These are phyloP conservation scores for Yarrowia porcina DNA, from an alignment of 805 yeast species.

Conservation along the genomic window DNA sequence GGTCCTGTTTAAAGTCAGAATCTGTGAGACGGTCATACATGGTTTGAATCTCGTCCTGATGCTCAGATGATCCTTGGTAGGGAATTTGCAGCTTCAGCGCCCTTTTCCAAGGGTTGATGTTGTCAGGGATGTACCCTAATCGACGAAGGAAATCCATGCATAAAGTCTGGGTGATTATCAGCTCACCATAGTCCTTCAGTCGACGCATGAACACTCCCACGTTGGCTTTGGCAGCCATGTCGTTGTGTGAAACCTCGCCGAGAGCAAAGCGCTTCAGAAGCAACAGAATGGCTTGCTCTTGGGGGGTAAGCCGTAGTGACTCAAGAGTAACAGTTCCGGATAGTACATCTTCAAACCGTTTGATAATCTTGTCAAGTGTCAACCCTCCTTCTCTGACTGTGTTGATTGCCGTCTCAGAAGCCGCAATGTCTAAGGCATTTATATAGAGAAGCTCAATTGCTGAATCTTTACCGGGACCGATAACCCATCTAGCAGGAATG, in stretches of 20 bases:
- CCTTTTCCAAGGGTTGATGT: constrained; percentile 8
- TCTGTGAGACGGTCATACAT: neutral
- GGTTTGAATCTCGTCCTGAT: constrained; percentile 12
- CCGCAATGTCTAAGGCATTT: constrained; percentile 3
- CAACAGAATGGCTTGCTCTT: neutral
- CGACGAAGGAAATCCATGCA: constrained; percentile 1
- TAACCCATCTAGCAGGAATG: constrained; percentile 13
- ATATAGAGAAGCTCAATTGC: neutral
- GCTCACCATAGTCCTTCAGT: neutral
- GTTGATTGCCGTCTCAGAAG: neutral
- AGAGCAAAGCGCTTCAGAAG: constrained; percentile 30
- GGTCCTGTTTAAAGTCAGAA: neutral
- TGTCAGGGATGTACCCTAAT: constrained; percentile 8
- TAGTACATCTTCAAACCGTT: neutral
- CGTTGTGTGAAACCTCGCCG: constrained; percentile 29
- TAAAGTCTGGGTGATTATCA: neutral
- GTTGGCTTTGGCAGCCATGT: constrained; percentile 27
- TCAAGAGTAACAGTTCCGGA: neutral
- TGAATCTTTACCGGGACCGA: neutral
- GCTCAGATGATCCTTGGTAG: neutral
- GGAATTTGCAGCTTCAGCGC: constrained; percentile 12
- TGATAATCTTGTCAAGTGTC: neutral
- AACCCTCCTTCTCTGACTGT: neutral
- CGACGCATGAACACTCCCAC: constrained; percentile 20
- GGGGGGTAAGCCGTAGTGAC: neutral